Evolutionary conservation across 192 early-diverging fungal species (phyloP).

Genomic region (Funneliformis mosseae): DNA sequence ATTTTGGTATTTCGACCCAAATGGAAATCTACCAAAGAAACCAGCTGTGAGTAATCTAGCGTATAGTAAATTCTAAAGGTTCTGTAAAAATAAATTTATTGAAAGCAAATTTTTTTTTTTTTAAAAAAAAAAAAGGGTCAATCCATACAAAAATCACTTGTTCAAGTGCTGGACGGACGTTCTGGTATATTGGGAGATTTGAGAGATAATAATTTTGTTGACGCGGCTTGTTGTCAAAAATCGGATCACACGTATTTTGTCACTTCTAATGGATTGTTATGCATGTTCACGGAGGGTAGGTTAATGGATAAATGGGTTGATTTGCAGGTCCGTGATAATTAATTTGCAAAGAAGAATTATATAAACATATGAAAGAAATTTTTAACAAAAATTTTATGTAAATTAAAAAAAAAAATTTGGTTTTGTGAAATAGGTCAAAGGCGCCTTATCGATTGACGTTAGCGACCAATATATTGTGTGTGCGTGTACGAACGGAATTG

Average conservation of each 20-base stretch:
- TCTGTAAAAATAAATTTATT: background rate
- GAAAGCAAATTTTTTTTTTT: background rate
- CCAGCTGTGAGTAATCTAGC: constrained; percentile 24
- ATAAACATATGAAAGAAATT: background rate
- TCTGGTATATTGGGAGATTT: constrained; percentile 68
- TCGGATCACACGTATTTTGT: constrained; percentile 62
- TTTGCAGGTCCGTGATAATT: constrained; percentile 59
- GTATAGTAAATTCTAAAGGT: background rate
- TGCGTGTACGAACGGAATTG: constrained; percentile 74
- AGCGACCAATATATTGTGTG: constrained; percentile 65
- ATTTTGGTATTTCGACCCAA: constrained; percentile 73
- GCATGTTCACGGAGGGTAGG: constrained; percentile 63
- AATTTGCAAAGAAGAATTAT: background rate
- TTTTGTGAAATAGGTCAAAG: constrained; percentile 49
- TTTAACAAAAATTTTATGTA: background rate
- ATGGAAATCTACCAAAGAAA: constrained; percentile 39
- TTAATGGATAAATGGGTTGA: constrained; percentile 83
- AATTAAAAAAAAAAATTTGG: background rate
- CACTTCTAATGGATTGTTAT: constrained; percentile 67
- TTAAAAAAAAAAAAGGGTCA: background rate
- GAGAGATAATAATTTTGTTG: constrained; percentile 72
- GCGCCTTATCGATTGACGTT: constrained; percentile 64
- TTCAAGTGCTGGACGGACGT: constrained; percentile 67
- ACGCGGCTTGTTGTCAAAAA: constrained; percentile 56
- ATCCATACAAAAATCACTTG: constrained; percentile 20